A percentile compares a stretch with the other conserved stretches of the same genome.
Conservation (phyloP, 352 stramenopile species). For the Globisporangium yorkense region DNA sequence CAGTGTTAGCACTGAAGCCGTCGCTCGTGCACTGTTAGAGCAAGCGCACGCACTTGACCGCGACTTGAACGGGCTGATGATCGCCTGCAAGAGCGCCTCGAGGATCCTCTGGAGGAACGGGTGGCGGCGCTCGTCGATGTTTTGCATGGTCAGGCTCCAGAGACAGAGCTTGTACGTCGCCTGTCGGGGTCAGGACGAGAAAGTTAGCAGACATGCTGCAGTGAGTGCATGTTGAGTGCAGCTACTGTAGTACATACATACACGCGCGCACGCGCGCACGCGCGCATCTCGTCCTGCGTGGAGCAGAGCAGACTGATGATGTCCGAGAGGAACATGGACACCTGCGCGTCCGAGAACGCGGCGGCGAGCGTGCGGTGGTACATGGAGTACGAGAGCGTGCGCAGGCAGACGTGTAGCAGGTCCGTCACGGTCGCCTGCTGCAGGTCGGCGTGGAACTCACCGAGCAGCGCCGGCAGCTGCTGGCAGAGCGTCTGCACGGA, state of each 20-base stretch:
- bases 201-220: no score
- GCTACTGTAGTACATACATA: no score
- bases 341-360: conserved; percentile 28
- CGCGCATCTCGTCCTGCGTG: conserved; percentile 38
- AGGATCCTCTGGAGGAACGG: conserved; percentile 42
- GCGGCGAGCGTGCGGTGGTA: conserved; percentile 36
- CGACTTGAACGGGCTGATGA: conserved; percentile 70
- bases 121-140: conserved; percentile 39
- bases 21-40: not conserved
- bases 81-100: conserved; percentile 59
- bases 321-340: conserved; percentile 40
- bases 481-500: conserved; percentile 33
- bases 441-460: conserved; percentile 42
- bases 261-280: no score
- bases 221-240: no score
- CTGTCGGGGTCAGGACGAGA: conserved; percentile 5
- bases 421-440: conserved; percentile 31
- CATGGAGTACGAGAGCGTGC: conserved; percentile 69
- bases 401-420: conserved; percentile 33
- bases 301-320: conserved; percentile 44
- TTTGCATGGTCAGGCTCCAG: conserved; percentile 60
- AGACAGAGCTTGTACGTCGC: conserved; percentile 65
- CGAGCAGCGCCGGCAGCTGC: conserved; percentile 29
- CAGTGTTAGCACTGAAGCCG: not conserved
- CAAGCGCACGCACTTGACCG: conserved; percentile 25